phyloP scores from a whole-genome alignment of 805 yeast species.

The Saccharomycopsis fibuligera region DNA sequence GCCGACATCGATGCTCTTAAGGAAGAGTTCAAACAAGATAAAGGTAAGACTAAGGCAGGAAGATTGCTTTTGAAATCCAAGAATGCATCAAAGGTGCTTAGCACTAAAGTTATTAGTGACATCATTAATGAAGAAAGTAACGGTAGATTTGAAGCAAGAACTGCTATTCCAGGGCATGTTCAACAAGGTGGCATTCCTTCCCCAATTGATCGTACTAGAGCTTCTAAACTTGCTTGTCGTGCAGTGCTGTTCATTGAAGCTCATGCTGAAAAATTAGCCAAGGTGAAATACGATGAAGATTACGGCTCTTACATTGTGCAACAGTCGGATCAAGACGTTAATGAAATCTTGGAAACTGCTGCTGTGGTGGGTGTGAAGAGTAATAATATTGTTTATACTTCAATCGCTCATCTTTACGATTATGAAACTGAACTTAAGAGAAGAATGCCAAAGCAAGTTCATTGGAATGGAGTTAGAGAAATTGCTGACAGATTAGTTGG shows the following conservation, averaged over 20 bases:
- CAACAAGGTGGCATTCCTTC: slow-evolving; percentile 97
- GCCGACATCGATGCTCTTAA: slow-evolving; percentile 58
- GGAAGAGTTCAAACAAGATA: slow-evolving; percentile 51
- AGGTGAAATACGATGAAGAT: slow-evolving; percentile 27
- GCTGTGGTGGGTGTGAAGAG: slow-evolving; percentile 79
- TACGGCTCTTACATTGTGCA: slow-evolving; percentile 26
- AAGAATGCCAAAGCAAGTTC: slow-evolving; percentile 85
- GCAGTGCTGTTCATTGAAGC: slow-evolving; percentile 66
- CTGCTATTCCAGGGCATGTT: slow-evolving; percentile 88
- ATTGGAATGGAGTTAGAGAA: slow-evolving; percentile 73
- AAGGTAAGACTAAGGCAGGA: slow-evolving; percentile 64
- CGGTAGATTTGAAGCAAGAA: slow-evolving; percentile 66
- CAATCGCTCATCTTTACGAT: slow-evolving; percentile 74
- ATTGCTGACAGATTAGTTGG: slow-evolving; percentile 84
- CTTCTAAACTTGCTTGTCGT: slow-evolving; percentile 62
- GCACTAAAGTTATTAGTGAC: slow-evolving; percentile 64
- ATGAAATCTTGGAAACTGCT: slow-evolving; percentile 40
- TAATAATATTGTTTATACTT: slow-evolving; percentile 66
- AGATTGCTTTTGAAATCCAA: slow-evolving; percentile 62
- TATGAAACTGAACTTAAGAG: slow-evolving; percentile 72
- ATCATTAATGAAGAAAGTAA: slow-evolving; percentile 55
- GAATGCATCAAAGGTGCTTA: slow-evolving; percentile 53
- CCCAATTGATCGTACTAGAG: slow-evolving; percentile 78
- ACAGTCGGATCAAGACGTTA: slow-evolving; percentile 31
- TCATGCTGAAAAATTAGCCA: slow-evolving; percentile 25